Percentiles rank a stretch among this genome's conserved stretches.
These are phyloP conservation scores for Colletotrichum gloeosporioides DNA, from an alignment of 2,329 filamentous ascomycete species.

Conservation along the genomic window DNA sequence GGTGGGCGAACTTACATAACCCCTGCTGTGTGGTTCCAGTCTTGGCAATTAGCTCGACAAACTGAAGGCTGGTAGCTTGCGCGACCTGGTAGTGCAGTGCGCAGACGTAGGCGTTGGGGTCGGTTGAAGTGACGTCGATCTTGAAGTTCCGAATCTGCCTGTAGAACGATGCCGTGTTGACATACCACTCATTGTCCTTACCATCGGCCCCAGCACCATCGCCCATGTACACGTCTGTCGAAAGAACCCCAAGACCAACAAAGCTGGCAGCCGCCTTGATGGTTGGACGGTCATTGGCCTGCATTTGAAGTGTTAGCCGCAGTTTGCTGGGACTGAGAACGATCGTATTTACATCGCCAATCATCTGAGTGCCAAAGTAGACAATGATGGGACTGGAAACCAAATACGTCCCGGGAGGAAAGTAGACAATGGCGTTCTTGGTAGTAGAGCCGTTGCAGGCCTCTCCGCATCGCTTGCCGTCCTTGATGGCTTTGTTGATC, in stretches of 20 bases:
- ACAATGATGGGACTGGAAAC: slow-evolving; percentile 10
- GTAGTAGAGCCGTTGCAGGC: slow-evolving; percentile 19
- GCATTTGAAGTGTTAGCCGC: not conserved
- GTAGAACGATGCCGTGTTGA: slow-evolving; percentile 34
- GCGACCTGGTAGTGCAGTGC: slow-evolving; percentile 59
- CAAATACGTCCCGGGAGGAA: slow-evolving; percentile 22
- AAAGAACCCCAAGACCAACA: slow-evolving; percentile 60
- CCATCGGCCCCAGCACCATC: slow-evolving; percentile 36
- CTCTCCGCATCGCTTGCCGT: slow-evolving; percentile 19
- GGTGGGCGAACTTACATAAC: not conserved
- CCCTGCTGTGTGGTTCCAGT: slow-evolving; percentile 24
- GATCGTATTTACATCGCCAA: not conserved
- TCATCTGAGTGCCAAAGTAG: slow-evolving; percentile 15
- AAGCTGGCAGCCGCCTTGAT: slow-evolving; percentile 60
- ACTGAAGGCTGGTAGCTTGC: slow-evolving; percentile 59
- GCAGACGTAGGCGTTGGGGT: not conserved
- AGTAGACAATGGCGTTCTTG: slow-evolving; percentile 24
- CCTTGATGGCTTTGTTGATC: slow-evolving; percentile 45
- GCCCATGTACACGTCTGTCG: slow-evolving; percentile 41
- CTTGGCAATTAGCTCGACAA: slow-evolving; percentile 47
- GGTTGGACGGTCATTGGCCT: slow-evolving; percentile 42
- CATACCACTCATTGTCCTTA: slow-evolving; percentile 10
- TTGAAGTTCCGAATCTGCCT: not conserved
- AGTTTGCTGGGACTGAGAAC: rapidly evolving
- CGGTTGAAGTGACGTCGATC: not conserved